These are phyloP conservation scores for Populus alba DNA, from an alignment of 345 rosid species.

Conservation along the genomic window DNA sequence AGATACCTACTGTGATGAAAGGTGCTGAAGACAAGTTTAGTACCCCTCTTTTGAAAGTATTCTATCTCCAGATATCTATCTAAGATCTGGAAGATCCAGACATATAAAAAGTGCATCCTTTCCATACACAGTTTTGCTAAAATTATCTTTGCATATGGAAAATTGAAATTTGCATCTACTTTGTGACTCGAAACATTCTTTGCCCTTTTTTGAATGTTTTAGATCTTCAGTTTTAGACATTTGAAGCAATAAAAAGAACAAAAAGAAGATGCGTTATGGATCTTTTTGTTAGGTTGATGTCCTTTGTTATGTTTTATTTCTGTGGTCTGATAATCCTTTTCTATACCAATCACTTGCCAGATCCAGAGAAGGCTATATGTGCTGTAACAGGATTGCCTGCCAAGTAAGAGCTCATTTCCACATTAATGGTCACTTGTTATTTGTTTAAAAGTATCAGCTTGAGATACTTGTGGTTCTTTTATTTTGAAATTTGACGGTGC, in stretches of 20 bases:
- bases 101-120: background rate
- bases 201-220: background rate
- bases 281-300: background rate
- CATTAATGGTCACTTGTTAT: constrained; percentile 10
- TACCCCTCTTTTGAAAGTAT: background rate
- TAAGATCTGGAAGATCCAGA: background rate
- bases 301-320: background rate
- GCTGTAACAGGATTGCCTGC: constrained; percentile 93
- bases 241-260: background rate
- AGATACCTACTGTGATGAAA: background rate
- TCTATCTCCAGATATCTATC: background rate
- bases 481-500: background rate
- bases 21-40: background rate
- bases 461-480: background rate
- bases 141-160: background rate
- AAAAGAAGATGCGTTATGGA: background rate
- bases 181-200: too few relatives aligned
- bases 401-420: constrained; percentile 52
- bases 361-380: constrained; percentile 75
- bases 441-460: constrained; percentile 1
- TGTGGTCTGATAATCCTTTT: constrained; percentile 11
- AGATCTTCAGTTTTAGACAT: background rate
- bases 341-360: constrained; percentile 39
- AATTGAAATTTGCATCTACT: background rate
- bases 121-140: background rate